Evolutionary conservation across 2,329 filamentous ascomycete genomes (phyloP).

Genomic region (Emydomyces testavorans): DNA sequence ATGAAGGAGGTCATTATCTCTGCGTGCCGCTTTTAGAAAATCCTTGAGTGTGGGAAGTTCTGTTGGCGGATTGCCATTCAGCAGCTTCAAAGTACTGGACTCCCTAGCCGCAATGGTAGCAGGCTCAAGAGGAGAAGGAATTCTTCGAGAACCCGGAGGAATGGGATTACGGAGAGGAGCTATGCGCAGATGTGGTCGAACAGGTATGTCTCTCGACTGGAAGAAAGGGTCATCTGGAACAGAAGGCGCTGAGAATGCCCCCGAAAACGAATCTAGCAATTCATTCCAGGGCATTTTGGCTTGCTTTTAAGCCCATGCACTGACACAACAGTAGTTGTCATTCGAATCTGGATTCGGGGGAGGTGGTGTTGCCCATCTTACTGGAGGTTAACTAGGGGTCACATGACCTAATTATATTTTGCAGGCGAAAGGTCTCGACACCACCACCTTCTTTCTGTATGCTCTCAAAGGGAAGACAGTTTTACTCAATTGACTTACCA

Average conservation of each 20-base stretch:
- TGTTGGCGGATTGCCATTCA: constrained; percentile 24
- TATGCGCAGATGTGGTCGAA: constrained; percentile 35
- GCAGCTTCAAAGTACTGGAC: constrained; percentile 22
- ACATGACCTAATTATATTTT: no score
- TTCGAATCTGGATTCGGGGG: no score
- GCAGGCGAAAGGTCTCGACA: no score
- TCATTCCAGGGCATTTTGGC: constrained; percentile 10
- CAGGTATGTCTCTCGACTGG: constrained; percentile 33
- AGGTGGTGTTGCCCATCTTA: no score
- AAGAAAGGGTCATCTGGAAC: constrained; percentile 33
- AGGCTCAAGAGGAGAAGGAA: constrained; percentile 38
- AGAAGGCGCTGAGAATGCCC: constrained; percentile 20
- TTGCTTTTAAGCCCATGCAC: neutral
- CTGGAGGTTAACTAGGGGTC: no score
- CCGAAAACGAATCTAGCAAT: constrained; percentile 12
- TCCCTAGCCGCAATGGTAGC: constrained; percentile 29
- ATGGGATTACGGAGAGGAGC: constrained; percentile 39
- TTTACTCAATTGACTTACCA: no score
- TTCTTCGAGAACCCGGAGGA: constrained; percentile 31
- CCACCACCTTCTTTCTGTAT: no score
- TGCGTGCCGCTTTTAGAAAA: constrained; percentile 28
- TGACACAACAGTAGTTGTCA: no score
- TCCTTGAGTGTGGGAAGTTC: constrained; percentile 29
- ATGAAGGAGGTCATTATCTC: constrained; percentile 27
- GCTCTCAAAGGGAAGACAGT: no score